These are phyloP conservation scores for Helicostylum pulchrum DNA, from an alignment of 192 early-diverging fungal species.

Conservation along the genomic window DNA sequence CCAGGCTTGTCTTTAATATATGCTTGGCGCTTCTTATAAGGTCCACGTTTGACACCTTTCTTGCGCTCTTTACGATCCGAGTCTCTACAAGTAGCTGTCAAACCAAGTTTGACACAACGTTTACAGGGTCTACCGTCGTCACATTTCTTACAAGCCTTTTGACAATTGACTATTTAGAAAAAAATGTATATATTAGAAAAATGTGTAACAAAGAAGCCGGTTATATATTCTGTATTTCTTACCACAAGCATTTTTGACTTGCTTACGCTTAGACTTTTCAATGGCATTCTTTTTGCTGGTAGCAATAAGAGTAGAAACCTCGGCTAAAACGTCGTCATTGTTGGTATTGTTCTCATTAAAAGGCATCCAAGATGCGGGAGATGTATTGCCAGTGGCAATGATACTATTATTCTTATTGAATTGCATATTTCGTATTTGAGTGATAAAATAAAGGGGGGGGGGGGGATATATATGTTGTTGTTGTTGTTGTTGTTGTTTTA, in stretches of 20 bases:
- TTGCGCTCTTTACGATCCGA: constrained; percentile 79
- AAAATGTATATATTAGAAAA: not conserved
- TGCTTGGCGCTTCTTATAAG: constrained; percentile 62
- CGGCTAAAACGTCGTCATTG: not conserved
- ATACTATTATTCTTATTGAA: too few relatives aligned
- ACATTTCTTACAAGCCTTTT: constrained; percentile 91
- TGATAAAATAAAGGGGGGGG: not conserved
- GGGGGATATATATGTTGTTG: not conserved
- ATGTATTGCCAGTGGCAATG: not conserved
- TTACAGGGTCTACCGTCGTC: constrained; percentile 79
- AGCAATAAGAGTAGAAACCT: not conserved
- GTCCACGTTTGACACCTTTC: constrained; percentile 83
- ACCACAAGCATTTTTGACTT: constrained; percentile 92
- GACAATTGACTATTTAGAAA: constrained; percentile 65
- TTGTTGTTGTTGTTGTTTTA: not conserved
- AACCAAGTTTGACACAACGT: constrained; percentile 71
- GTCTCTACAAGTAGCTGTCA: constrained; percentile 66
- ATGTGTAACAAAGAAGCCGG: too few relatives aligned
- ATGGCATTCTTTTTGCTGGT: not conserved
- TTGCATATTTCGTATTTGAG: constrained; percentile 11
- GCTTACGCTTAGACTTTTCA: constrained; percentile 51
- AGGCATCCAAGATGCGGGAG: constrained; percentile 9
- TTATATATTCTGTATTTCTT: constrained; percentile 19
- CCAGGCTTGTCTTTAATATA: constrained; percentile 13
- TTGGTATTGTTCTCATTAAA: constrained; percentile 5